Evolutionary conservation across 2,329 filamentous ascomycete species (phyloP), one percentile per base, ranked within the genome.

Genomic region (Fusarium multiceps): DNA sequence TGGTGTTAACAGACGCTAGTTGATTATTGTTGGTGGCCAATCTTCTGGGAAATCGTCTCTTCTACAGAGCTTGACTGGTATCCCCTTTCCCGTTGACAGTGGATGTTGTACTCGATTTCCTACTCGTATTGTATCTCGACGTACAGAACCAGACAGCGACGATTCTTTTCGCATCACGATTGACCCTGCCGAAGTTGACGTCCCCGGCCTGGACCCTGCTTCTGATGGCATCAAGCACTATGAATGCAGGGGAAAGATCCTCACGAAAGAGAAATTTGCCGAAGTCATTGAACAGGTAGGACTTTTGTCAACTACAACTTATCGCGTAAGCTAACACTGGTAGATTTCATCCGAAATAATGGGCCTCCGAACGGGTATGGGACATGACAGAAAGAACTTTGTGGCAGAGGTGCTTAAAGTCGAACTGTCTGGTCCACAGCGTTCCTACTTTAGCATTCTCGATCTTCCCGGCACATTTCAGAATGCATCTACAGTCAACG

Each of bases 1-100:
- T 21, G 21, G 21, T 21, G 21, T 21, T 21, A 21, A 21, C 21
- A 21, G 21, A 21, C 4, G 21, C 4, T 21, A 80, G 78, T 75
- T 81, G 8, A 74, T 81, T 3, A 79, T 81, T 28, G 78, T 81
- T 0, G 79, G 80, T 3, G 74, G 76, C 1, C 80, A 81, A 59
- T 81, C 78, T 1, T 73, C 77, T 4, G 80, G 79, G 4, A 81
- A 81, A 25, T 81, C 80, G 0, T 80, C 80, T 8, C 69, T 82
- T 3, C 68, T 82, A 4, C 77, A 78, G 48, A 80, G 76, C 21
- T 60, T 81, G 53, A 80, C 78, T 2, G 79, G 78, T 4, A 80
- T 82, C 18, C 80, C 80, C 0, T 82, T 82, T 34, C 78, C 77
- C 1, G 74, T 78, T 1, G 75, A 75, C 13, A 69, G 59, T 8